Conservation (phyloP, 306 rosid species). For the Vicia faba region DNA sequence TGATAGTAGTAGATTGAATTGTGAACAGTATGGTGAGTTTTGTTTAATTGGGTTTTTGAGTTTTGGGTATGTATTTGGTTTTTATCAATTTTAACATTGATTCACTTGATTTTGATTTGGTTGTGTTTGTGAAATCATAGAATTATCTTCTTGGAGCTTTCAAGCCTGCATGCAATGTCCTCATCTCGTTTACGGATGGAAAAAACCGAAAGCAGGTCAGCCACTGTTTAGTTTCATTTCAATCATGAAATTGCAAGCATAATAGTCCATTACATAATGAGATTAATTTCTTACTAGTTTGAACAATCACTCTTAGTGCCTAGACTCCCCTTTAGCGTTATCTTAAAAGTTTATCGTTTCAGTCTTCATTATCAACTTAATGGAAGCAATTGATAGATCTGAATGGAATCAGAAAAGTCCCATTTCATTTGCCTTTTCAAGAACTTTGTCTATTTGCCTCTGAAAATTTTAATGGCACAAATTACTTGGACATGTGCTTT, state of each 20-base stretch:
- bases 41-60: conserved; percentile 15
- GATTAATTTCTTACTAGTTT: no score
- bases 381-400: no score
- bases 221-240: background rate
- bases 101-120: conserved; percentile 18
- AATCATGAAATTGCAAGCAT: conserved; percentile 13
- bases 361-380: no score
- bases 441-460: no score
- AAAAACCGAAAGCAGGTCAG: conserved; percentile 95
- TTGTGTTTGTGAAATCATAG: conserved; percentile 40
- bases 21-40: conserved; percentile 47
- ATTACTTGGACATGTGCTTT: no score
- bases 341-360: no score
- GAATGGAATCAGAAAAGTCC: no score
- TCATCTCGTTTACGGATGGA: conserved; percentile 80
- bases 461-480: no score
- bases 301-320: no score
- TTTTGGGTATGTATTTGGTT: conserved; percentile 16
- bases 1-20: conserved; percentile 33
- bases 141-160: conserved; percentile 98
- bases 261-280: background rate
- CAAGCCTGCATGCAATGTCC: conserved; percentile 90
- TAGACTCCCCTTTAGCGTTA: no score
- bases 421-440: no score
- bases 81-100: conserved; percentile 17